Evolutionary conservation across 164 flowering plant species (phyloP).

Genomic region (Echeveria elegans): DNA sequence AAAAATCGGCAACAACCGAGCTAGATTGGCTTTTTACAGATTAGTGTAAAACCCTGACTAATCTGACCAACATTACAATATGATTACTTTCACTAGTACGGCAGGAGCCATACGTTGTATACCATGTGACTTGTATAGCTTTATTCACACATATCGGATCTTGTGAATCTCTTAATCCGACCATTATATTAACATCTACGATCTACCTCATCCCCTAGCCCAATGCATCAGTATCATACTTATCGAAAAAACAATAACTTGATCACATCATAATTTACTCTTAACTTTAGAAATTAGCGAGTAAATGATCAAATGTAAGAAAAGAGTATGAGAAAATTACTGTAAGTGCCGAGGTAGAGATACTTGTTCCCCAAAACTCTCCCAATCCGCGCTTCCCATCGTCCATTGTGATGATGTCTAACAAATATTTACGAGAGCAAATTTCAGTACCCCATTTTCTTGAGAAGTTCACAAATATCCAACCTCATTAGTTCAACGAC

Average conservation of each 20-base stretch:
- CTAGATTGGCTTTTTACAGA: not conserved
- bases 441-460: not conserved
- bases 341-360: conserved; percentile 29
- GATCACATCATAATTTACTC: not conserved
- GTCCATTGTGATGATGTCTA: conserved; percentile 35
- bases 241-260: not conserved
- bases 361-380: conserved; percentile 29
- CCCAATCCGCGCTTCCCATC: conserved; percentile 36
- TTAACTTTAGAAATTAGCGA: not conserved
- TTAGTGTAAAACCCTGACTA: not conserved
- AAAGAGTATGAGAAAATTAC: conserved; percentile 12
- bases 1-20: not conserved
- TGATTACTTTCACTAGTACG: conserved; percentile 2
- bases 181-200: not conserved
- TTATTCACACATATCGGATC: not conserved
- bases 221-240: not conserved
- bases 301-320: too few species aligned
- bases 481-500: not conserved
- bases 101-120: not conserved
- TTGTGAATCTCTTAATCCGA: not conserved
- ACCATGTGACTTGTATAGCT: not conserved
- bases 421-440: not conserved
- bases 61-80: conserved; percentile 3
- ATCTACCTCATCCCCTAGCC: not conserved
- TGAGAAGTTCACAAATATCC: not conserved